phyloP scores from a whole-genome alignment of 441 rosid species.

The Bocquillonia castaneifolia region DNA sequence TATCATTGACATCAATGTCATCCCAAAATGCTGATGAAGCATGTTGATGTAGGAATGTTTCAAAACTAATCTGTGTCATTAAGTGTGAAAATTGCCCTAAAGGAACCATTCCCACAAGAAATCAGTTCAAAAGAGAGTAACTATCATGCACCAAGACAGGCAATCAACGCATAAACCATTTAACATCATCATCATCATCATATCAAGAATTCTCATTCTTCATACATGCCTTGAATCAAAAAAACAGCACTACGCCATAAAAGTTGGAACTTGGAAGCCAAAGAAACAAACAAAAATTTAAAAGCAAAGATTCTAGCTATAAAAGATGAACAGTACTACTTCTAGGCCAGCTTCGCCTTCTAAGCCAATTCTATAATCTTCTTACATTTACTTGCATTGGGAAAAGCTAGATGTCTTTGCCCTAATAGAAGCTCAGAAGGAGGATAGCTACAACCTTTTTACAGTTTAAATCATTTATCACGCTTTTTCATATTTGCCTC shows the following conservation, averaged over 20 bases:
- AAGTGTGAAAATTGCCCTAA: neutral
- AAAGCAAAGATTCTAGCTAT: no score
- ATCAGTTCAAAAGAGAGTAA: neutral
- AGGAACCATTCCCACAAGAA: neutral
- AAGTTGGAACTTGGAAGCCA: no score
- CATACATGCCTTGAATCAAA: neutral
- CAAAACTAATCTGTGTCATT: neutral
- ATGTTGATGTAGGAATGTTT: neutral
- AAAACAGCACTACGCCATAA: neutral
- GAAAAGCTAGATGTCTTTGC: neutral
- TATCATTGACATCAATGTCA: neutral
- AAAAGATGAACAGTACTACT: no score
- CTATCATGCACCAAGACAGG: no score
- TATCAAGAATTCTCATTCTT: neutral
- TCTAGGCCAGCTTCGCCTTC: neutral
- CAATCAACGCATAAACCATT: neutral
- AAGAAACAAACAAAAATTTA: no score
- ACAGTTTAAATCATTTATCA: neutral
- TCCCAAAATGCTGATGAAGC: neutral
- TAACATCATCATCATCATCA: slow-evolving; percentile 5
- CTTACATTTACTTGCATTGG: neutral
- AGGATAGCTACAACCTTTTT: neutral
- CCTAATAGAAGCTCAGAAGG: neutral
- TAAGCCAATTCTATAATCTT: neutral
- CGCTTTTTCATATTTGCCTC: neutral